Conservation (phyloP, 2,329 filamentous ascomycete species). For the Decorospora gaudefroyi region DNA sequence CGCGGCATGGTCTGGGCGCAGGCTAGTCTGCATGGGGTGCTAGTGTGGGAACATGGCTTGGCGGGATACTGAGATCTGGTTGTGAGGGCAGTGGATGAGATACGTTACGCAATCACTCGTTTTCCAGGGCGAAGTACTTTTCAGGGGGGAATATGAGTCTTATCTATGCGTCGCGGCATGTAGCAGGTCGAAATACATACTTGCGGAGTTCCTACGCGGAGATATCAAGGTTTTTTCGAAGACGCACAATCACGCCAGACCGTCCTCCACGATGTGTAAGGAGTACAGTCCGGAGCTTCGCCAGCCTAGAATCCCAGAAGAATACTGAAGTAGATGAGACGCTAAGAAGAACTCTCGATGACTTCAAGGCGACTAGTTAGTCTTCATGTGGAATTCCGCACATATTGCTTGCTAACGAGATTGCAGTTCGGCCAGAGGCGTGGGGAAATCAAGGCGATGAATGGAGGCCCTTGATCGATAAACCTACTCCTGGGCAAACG, state of each 20-base stretch:
- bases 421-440: slow-evolving; percentile 15
- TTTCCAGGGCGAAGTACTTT: background rate
- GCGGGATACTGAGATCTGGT: slow-evolving; percentile 11
- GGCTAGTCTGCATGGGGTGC: slow-evolving; percentile 26
- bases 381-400: background rate
- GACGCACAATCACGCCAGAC: slow-evolving; percentile 32
- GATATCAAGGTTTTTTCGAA: slow-evolving; percentile 40
- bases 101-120: background rate
- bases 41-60: slow-evolving; percentile 23
- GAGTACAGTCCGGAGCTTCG: slow-evolving; percentile 21
- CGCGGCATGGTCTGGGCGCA: slow-evolving; percentile 22
- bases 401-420: slow-evolving; percentile 12
- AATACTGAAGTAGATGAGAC: slow-evolving; percentile 21
- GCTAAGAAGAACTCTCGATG: slow-evolving; percentile 31
- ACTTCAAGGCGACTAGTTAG: slow-evolving; percentile 43
- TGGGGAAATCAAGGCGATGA: slow-evolving; percentile 41
- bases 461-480: slow-evolving; percentile 35
- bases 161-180: slow-evolving; percentile 22
- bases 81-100: background rate
- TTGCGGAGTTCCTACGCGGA: slow-evolving; percentile 41
- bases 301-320: slow-evolving; percentile 7
- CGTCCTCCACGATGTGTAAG: slow-evolving; percentile 12
- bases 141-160: slow-evolving; percentile 28
- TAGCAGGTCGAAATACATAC: slow-evolving; percentile 16
- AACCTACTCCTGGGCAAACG: slow-evolving; percentile 7